Base-by-base conservation (phyloP, 768 basidiomycete species). In the Russula dissimulans region DNA sequence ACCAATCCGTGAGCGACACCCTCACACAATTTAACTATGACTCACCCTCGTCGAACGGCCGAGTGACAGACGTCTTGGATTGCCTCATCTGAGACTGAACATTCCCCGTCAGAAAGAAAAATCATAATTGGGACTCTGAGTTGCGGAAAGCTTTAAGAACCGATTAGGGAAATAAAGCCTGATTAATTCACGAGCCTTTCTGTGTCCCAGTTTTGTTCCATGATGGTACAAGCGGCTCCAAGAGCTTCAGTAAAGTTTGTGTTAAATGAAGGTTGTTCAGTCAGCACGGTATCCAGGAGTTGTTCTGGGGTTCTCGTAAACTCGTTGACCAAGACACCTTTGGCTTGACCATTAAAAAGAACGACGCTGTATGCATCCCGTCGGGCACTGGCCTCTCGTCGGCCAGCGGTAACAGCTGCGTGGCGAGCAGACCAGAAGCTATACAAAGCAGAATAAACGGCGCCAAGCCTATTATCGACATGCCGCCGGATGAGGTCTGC, bases 71-170 rank as follows among this genome's bases (percentile, higher is more conserved):
- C 57, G 56, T 75, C 72, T 26, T 75, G 73, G 46, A 81, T 68
- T 1, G 68, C 65, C 5, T 63, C 34, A 45, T 82, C 79, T 0
- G 43, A 48, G 18, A 79, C 69, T 3, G 11, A 4, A 48, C 78
- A 78, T 69, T 81, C 75, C 0, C 82, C 82, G 58, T 82, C 83
- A 2, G 82, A 83, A 8, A 83, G 71, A 69, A 84, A 84, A 52
- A 83, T 76, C 15, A 84, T 69, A 5, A 82, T 74, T 0, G 82
- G 81, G 2, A 74, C 69, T 48, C 81, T 80, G 57, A 22, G 43
- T 58, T 14, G 60, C 22, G 64, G 57, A 32, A 59, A 50, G 34
- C 34, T 5, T 36, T 36, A 36, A 36, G 34, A 36, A 36, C 10
- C 5, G 34, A 36, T 36, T 32, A 5, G 49, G 36, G 7, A n/a